Evolutionary conservation across 441 rosid genomes (phyloP).

Genomic region (Populus tomentosa): DNA sequence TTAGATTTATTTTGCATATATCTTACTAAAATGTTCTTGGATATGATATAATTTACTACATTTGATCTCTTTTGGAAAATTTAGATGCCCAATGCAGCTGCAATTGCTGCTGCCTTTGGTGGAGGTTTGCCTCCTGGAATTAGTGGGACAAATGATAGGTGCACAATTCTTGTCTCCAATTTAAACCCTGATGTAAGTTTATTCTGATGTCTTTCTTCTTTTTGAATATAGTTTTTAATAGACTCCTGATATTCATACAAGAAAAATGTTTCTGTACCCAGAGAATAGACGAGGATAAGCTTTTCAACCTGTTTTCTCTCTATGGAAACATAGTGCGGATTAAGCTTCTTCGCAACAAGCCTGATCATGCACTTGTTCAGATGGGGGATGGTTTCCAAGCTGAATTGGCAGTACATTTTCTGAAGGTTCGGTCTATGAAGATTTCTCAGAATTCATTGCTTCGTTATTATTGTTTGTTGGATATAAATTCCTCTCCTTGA

Average conservation of each 20-base stretch:
- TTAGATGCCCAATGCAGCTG: conserved; percentile 90
- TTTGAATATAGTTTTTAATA: conserved; percentile 1
- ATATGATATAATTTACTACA: conserved; percentile 3
- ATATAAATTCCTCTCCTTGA: neutral
- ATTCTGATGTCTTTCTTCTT: neutral
- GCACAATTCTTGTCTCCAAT: conserved; percentile 85
- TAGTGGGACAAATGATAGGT: conserved; percentile 90
- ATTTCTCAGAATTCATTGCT: neutral
- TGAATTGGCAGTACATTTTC: conserved; percentile 91
- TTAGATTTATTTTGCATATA: neutral
- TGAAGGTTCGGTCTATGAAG: conserved; percentile 57
- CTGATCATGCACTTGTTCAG: conserved; percentile 98
- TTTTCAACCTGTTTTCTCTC: conserved; percentile 90
- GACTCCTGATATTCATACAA: conserved; percentile 10
- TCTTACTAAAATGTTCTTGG: no score
- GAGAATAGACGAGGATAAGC: conserved; percentile 90
- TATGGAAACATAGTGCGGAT: conserved; percentile 96
- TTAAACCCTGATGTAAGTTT: conserved; percentile 80
- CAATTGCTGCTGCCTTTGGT: conserved; percentile 94
- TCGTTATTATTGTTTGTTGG: neutral
- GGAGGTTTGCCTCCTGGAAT: conserved; percentile 98
- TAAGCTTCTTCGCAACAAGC: conserved; percentile 91
- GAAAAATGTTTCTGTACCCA: conserved; percentile 27
- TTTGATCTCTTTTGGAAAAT: neutral
- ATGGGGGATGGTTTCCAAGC: conserved; percentile 99